phyloP scores from a whole-genome alignment of 345 rosid species.

The Bruguiera parviflora region DNA sequence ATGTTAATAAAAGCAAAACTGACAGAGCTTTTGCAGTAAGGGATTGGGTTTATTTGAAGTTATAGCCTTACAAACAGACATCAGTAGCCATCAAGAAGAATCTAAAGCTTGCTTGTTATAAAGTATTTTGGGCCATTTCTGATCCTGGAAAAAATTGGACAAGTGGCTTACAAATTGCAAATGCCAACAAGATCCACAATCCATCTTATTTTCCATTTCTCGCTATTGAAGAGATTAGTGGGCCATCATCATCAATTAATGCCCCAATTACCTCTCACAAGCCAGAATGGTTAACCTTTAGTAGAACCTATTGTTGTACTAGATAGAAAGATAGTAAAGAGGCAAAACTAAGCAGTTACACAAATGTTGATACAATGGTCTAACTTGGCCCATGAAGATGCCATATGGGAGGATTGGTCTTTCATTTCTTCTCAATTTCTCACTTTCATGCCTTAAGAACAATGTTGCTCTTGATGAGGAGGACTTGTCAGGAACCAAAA shows the following conservation, averaged over 20 bases:
- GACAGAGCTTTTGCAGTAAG: background rate
- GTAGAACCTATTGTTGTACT: no score
- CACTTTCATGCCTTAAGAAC: no score
- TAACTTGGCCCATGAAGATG: no score
- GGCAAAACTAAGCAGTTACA: rapidly evolving
- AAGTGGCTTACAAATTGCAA: background rate
- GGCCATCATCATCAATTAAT: rapidly evolving
- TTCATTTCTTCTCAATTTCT: no score
- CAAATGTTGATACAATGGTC: no score
- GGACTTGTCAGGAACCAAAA: no score
- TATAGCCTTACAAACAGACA: background rate
- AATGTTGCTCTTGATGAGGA: no score
- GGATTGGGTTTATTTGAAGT: background rate
- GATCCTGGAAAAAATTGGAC: background rate
- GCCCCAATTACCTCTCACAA: no score
- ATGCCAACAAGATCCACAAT: background rate
- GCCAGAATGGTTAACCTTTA: no score
- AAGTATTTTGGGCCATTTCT: background rate
- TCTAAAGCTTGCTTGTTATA: background rate
- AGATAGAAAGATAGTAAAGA: no score
- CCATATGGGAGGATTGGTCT: no score
- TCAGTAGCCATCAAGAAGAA: background rate
- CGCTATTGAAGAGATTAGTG: background rate
- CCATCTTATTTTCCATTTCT: background rate
- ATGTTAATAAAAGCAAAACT: background rate